A percentile compares a stretch with the other conserved stretches of the same genome.
Conservation (phyloP, 176 grass and related monocot genomes). For the Phoenix dactylifera region DNA sequence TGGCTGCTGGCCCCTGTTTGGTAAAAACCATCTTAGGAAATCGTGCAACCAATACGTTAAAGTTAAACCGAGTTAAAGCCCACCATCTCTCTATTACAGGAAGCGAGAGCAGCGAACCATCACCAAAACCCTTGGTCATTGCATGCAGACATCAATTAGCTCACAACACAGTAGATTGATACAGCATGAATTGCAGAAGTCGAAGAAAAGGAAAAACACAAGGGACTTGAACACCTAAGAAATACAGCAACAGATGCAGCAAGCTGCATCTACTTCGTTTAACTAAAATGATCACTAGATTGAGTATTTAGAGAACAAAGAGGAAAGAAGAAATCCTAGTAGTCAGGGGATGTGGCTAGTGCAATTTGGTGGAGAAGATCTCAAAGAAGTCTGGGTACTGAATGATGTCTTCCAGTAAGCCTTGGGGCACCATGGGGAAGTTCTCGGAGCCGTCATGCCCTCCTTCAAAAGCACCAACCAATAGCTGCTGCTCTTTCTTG, state of each 20-base stretch:
- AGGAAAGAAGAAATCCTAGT: no score
- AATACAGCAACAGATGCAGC: no score
- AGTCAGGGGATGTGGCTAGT: not conserved
- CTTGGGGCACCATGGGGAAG: constrained; percentile 42
- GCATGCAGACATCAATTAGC: no score
- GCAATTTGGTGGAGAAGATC: constrained; percentile 27
- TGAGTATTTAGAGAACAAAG: no score
- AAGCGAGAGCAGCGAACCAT: no score
- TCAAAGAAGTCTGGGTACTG: constrained; percentile 53
- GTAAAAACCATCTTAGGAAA: not conserved
- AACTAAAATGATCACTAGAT: no score
- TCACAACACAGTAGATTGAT: no score
- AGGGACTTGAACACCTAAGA: no score
- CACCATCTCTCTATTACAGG: not conserved
- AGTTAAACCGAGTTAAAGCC: not conserved
- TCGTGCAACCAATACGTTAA: not conserved
- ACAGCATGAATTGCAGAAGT: no score
- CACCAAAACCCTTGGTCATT: no score
- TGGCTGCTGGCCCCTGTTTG: not conserved
- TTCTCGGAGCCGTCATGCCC: not conserved
- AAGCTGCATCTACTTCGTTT: no score
- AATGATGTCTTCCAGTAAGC: constrained; percentile 62
- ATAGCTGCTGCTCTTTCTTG: constrained; percentile 15
- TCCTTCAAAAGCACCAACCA: not conserved
- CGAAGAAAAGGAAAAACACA: no score